A percentile compares a stretch with the other conserved stretches of the same genome.
Conservation (phyloP, 495 filamentous ascomycete genomes). For the Patellaria atrata region DNA sequence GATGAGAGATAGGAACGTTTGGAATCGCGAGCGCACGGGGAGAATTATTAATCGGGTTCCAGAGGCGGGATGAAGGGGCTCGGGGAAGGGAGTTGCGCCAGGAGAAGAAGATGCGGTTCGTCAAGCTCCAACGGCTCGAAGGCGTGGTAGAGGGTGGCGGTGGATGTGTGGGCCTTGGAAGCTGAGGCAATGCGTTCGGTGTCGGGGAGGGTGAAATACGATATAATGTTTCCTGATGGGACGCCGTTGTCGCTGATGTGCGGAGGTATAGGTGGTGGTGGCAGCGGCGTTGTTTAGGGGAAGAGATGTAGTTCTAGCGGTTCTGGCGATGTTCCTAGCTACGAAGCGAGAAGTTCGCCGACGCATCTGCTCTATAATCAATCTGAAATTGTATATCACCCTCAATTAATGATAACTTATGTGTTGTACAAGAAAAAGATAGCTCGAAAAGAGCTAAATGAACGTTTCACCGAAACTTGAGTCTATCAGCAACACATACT, state of each 20-base stretch:
- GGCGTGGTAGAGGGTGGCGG: constrained; percentile 15
- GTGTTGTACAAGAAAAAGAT: too few relatives aligned
- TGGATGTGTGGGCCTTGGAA: constrained; percentile 7
- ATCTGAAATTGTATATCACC: too few relatives aligned
- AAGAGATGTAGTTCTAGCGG: too few relatives aligned
- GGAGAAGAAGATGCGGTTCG: constrained; percentile 22
- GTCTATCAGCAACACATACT: too few relatives aligned
- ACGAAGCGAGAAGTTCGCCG: too few relatives aligned
- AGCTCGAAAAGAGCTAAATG: too few relatives aligned
- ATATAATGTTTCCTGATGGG: constrained; percentile 5
- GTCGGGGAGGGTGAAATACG: constrained; percentile 10
- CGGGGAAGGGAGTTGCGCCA: constrained; percentile 8
- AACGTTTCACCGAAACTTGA: too few relatives aligned
- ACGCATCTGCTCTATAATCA: too few relatives aligned
- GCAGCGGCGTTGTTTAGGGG: too few relatives aligned
- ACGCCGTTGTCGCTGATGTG: constrained; percentile 14
- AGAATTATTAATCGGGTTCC: constrained; percentile 52
- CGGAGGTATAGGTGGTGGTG: background rate
- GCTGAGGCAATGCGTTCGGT: too few relatives aligned
- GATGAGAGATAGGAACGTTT: constrained; percentile 34
- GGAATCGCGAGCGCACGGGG: constrained; percentile 34
- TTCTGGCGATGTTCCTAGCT: too few relatives aligned
- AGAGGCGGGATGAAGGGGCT: constrained; percentile 37
- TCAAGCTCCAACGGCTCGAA: constrained; percentile 21
- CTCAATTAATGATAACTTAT: too few relatives aligned